A percentile compares a stretch with the other conserved stretches of the same genome.
phyloP scores from a whole-genome alignment of 1,284 basidiomycete genomes.

The Austropuccinia psidii region DNA sequence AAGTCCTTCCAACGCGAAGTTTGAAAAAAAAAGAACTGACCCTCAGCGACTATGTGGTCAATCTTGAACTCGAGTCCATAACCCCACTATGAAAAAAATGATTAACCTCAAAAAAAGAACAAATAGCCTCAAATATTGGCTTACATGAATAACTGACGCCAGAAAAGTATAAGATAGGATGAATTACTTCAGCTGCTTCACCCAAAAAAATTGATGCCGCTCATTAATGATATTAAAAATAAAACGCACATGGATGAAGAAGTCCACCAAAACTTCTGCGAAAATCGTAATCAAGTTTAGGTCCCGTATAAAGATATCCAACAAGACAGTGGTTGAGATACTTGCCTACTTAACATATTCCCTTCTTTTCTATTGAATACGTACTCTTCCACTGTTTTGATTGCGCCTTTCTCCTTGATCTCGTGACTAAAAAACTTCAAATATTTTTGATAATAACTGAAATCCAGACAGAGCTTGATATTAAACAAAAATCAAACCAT shows the following conservation, averaged over 20 bases:
- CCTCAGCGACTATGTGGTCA: constrained; percentile 30
- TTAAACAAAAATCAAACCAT: no score
- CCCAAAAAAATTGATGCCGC: neutral
- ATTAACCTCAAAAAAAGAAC: neutral
- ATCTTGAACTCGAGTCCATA: constrained; percentile 32
- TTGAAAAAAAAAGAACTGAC: neutral
- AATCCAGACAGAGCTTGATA: no score
- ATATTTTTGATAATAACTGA: constrained; percentile 28
- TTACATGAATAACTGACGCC: constrained; percentile 21
- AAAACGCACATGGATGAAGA: constrained; percentile 27
- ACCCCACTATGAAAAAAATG: constrained; percentile 22
- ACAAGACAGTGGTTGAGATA: no score
- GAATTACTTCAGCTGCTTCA: neutral
- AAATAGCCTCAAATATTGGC: neutral
- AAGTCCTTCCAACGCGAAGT: neutral
- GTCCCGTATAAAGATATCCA: no score
- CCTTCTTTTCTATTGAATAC: constrained; percentile 2
- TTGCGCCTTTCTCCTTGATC: neutral
- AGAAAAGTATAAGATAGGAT: neutral
- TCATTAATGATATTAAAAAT: neutral
- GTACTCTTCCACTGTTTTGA: neutral
- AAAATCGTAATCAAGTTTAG: neutral
- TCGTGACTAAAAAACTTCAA: constrained; percentile 10
- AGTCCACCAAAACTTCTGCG: constrained; percentile 15
- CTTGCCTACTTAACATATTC: constrained; percentile 26